Conservation (phyloP, 75 land plant genomes). For the Sequoia sempervirens region DNA sequence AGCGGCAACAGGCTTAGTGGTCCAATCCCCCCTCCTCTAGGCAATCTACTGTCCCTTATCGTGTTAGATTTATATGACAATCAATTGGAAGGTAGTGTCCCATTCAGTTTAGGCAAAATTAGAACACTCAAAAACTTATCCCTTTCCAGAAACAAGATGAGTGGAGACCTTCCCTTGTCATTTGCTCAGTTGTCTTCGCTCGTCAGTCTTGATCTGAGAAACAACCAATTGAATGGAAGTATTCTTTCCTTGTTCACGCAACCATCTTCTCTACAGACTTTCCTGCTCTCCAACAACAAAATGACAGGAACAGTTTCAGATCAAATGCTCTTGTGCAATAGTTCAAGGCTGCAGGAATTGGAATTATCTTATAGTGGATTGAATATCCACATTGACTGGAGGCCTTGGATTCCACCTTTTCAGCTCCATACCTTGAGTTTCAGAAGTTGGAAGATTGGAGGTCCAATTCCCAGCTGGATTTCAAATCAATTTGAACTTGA, state of each 20-base stretch:
- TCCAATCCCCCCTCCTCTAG: conserved; percentile 34
- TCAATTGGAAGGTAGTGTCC: too few species aligned
- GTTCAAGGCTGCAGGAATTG: not conserved
- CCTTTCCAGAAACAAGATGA: not conserved
- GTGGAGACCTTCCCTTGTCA: not conserved
- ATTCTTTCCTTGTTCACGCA: conserved; percentile 21
- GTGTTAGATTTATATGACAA: too few species aligned
- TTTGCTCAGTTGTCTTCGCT: not conserved
- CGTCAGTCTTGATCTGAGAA: conserved; percentile 21
- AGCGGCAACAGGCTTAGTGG: conserved; percentile 26
- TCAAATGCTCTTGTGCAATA: too few species aligned
- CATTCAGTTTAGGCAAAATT: too few species aligned
- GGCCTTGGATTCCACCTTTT: too few species aligned
- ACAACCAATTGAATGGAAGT: conserved; percentile 12
- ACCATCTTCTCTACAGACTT: conserved; percentile 12
- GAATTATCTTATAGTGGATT: not conserved
- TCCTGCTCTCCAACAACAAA: not conserved
- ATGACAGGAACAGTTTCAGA: not conserved
- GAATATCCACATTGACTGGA: not conserved
- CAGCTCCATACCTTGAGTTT: too few species aligned
- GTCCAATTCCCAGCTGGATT: too few species aligned
- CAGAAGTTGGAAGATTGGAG: too few species aligned
- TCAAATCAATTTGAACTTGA: too few species aligned
- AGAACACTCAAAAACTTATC: not conserved
- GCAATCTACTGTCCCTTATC: conserved; percentile 21